Base-by-base conservation (phyloP, 1,139 yeast genomes). In the Pichia sp. region DNA sequence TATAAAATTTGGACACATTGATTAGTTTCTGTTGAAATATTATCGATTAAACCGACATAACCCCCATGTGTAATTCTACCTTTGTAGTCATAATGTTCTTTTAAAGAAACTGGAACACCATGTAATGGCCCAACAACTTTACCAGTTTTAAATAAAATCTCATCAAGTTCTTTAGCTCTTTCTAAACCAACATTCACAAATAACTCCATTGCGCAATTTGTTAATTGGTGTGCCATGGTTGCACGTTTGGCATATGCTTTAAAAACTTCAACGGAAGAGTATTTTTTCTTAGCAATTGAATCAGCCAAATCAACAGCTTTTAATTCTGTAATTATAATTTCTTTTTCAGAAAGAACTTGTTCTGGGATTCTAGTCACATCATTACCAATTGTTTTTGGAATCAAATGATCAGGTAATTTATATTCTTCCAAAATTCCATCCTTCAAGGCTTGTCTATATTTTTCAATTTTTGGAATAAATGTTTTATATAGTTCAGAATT, bases 31-130 rank as follows among this genome's bases (percentile, higher is more conserved):
- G 54, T 59, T 16, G 78, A 61, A 30, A 78, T 60, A 50, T 73
- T 67, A 39, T 70, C 76, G 35, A 80, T 60, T 51, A 65, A 58
- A 39, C 58, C 66, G 6, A 71, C 69, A 49, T 64, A 73, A 4
- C 80, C 74, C 28, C 74, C 82, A 56, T 76, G 80, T 4, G 84
- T 74, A 51, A 71, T 65, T 51, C 65, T 74, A 23, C 76, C 81
- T 49, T 68, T 68, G 56, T 67, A 77, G 50, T 70, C 68, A 65
- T 78, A 73, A 52, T 82, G 87, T 57, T 83, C 92, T 56, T 83
- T 83, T 35, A 73, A 56, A 16, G 76, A 70, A 16, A 76, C 61
- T 4, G 80, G 80, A 11, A 76, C 56, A 3, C 81, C 81, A 55
- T 76, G 80, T 30, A 76, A 56, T 6, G 74, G 71, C 3, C 80